phyloP scores from a whole-genome alignment of 1,284 basidiomycete genomes.

The Cryptococcus sp. region DNA sequence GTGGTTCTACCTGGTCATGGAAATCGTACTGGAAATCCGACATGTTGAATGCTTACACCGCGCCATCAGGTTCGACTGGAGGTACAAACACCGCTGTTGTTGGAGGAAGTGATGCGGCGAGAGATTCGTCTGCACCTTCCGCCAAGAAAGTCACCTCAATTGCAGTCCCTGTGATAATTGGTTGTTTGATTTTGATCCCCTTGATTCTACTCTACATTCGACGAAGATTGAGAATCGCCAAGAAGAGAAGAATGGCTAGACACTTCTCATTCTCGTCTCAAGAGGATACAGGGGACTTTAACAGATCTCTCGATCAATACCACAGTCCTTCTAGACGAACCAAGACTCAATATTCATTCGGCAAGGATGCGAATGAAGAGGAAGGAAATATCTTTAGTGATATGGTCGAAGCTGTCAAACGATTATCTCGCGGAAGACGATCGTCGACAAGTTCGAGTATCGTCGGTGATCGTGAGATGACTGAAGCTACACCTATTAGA shows the following conservation, averaged over 20 bases:
- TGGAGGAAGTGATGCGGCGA: conserved; percentile 1
- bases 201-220: conserved; percentile 35
- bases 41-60: conserved; percentile 27
- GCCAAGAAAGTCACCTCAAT: conserved; percentile 35
- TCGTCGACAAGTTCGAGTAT: not conserved
- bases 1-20: conserved; percentile 36
- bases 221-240: conserved; percentile 33
- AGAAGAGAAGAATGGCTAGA: conserved; percentile 42
- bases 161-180: conserved; percentile 37
- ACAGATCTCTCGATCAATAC: conserved; percentile 8
- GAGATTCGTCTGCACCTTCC: conserved; percentile 7
- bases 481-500: conserved; percentile 11
- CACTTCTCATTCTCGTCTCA: conserved; percentile 45
- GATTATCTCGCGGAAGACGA: conserved; percentile 8
- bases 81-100: conserved; percentile 3
- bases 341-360: conserved; percentile 26
- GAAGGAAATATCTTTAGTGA: conserved; percentile 26
- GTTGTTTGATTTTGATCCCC: conserved; percentile 28
- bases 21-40: conserved; percentile 34
- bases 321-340: conserved; percentile 6
- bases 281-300: conserved; percentile 36
- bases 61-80: not conserved
- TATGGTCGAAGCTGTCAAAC: conserved; percentile 24
- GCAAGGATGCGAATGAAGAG: conserved; percentile 33
- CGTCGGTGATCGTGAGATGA: conserved; percentile 15